Conservation (phyloP, 768 basidiomycete species). For the Auriscalpium microsporum region DNA sequence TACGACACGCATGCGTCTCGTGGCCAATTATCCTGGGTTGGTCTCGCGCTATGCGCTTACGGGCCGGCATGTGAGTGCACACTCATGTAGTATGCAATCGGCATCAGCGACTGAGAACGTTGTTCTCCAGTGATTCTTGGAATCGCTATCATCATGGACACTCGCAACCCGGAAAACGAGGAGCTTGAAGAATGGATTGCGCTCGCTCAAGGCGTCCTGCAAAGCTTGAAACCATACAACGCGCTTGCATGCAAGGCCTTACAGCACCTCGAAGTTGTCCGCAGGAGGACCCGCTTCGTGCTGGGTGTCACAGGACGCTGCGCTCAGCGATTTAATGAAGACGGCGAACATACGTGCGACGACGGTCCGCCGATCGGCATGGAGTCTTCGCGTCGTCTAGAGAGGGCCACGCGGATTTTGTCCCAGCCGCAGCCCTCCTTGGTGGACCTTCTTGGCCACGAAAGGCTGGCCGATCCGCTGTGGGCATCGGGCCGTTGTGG, state of each 20-base stretch:
- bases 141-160: constrained; percentile 19
- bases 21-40: constrained; percentile 7
- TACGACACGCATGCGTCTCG: constrained; percentile 1
- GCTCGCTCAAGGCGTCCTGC: constrained; percentile 13
- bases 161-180: constrained; percentile 13
- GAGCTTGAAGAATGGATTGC: constrained; percentile 20
- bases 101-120: neutral
- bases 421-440: constrained; percentile 9
- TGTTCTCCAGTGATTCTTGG: constrained; percentile 15
- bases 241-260: constrained; percentile 13
- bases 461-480: constrained; percentile 7
- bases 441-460: constrained; percentile 13
- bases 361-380: constrained; percentile 1
- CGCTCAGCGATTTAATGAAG: neutral
- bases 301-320: constrained; percentile 7
- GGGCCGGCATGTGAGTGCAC: constrained; percentile 15
- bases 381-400: constrained; percentile 7
- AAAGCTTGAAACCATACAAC: constrained; percentile 7
- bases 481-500: constrained; percentile 9
- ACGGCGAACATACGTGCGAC: neutral
- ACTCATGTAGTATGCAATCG: neutral
- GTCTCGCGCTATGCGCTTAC: constrained; percentile 5
- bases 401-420: constrained; percentile 12
- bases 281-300: constrained; percentile 13
- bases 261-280: constrained; percentile 11